Evolutionary conservation across 116 monocot species (phyloP).

Genomic region (Dioscorea cayenensis): DNA sequence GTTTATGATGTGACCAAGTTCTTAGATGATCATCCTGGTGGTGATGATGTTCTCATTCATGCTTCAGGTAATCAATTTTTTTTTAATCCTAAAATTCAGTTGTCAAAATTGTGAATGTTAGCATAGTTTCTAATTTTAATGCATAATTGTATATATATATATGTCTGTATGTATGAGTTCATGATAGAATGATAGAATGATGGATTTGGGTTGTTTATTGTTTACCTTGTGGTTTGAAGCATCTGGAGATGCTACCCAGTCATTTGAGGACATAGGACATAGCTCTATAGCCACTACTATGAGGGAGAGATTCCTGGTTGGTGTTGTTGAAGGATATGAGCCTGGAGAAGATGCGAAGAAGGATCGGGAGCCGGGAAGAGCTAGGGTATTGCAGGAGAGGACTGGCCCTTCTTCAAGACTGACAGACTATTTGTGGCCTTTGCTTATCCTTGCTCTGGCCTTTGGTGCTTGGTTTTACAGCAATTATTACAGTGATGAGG

Average conservation of each 20-base stretch:
- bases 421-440: slow-evolving; percentile 30
- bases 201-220: not conserved
- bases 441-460: slow-evolving; percentile 39
- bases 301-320: slow-evolving; percentile 64
- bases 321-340: slow-evolving; percentile 32
- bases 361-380: not conserved
- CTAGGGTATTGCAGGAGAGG: slow-evolving; percentile 2
- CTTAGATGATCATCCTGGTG: slow-evolving; percentile 79
- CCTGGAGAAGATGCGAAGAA: not conserved
- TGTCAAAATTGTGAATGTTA: not conserved
- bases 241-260: slow-evolving; percentile 57
- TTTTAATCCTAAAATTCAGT: not conserved
- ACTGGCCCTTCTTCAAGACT: slow-evolving; percentile 6
- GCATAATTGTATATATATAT: too few relatives aligned
- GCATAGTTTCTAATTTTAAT: too few relatives aligned
- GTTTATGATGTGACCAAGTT: slow-evolving; percentile 51
- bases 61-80: slow-evolving; percentile 38
- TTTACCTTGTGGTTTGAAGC: slow-evolving; percentile 9
- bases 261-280: slow-evolving; percentile 84
- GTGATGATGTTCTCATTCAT: slow-evolving; percentile 51
- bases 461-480: slow-evolving; percentile 51
- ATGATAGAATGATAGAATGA: not conserved
- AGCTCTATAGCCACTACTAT: slow-evolving; percentile 51
- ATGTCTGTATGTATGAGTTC: not conserved
- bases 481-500: slow-evolving; percentile 11